Evolutionary conservation across 2,329 filamentous ascomycete genomes (phyloP).

Genomic region (Remersonia thermophila): DNA sequence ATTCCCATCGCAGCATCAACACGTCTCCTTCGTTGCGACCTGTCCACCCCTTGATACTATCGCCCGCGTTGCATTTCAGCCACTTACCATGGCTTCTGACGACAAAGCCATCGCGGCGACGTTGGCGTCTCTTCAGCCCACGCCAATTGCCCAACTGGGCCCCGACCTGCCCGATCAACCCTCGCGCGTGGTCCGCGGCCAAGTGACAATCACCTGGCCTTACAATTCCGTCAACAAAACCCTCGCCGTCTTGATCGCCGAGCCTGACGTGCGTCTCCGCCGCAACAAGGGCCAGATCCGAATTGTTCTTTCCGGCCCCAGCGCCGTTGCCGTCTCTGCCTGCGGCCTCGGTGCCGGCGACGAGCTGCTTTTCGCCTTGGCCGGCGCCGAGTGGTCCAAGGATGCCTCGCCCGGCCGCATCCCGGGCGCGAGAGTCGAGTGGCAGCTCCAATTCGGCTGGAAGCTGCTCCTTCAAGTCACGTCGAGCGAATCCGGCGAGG

Average conservation of each 20-base stretch:
- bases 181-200: conserved; percentile 46
- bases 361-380: conserved; percentile 54
- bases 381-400: conserved; percentile 54
- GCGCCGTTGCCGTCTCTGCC: conserved; percentile 56
- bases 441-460: conserved; percentile 44
- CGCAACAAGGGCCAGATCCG: conserved; percentile 69
- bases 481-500: conserved; percentile 33
- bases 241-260: conserved; percentile 69
- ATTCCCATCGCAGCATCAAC: not conserved
- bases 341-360: conserved; percentile 68
- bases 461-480: conserved; percentile 37
- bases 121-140: conserved; percentile 20
- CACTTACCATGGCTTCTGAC: conserved; percentile 14
- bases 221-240: conserved; percentile 67
- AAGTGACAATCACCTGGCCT: conserved; percentile 81
- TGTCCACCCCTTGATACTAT: no score
- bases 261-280: conserved; percentile 72
- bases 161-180: conserved; percentile 33
- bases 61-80: not conserved
- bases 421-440: conserved; percentile 41
- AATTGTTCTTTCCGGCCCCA: conserved; percentile 57
- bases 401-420: conserved; percentile 35
- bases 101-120: conserved; percentile 10
- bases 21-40: no score
- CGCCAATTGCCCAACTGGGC: conserved; percentile 43